Percentiles rank a stretch among this genome's conserved stretches.
Conservation (phyloP, 2,329 filamentous ascomycete genomes). For the Corniculantispora saksenae region DNA sequence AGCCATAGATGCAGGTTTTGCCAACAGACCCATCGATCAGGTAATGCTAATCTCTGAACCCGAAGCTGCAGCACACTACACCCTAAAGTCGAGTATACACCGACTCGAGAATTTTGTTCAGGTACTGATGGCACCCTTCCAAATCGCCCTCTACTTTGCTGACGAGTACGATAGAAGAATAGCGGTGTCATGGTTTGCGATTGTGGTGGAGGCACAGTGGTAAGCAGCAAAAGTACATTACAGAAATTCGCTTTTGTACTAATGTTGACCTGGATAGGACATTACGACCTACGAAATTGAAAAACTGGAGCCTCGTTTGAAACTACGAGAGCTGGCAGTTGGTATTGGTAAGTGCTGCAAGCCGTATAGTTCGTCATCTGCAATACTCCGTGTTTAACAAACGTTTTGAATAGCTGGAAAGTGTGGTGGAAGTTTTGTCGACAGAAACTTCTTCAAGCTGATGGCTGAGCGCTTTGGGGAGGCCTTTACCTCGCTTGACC, state of each 20-base stretch:
- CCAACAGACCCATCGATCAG: not conserved
- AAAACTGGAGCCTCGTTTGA: not conserved
- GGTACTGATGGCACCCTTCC: slow-evolving; percentile 14
- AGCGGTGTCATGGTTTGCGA: slow-evolving; percentile 7
- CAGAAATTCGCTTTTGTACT: too few relatives aligned
- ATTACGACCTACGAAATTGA: slow-evolving; percentile 9
- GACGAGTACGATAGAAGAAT: not conserved
- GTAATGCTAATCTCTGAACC: slow-evolving; percentile 22
- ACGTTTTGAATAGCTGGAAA: slow-evolving; percentile 10
- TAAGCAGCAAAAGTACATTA: too few relatives aligned
- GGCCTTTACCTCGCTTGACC: slow-evolving; percentile 9
- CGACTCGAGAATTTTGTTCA: slow-evolving; percentile 52
- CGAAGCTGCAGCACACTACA: slow-evolving; percentile 19
- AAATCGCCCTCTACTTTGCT: too few relatives aligned
- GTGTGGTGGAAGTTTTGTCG: slow-evolving; percentile 21
- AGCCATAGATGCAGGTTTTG: slow-evolving; percentile 1
- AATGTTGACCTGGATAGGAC: not conserved
- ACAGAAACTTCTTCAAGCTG: slow-evolving; percentile 21
- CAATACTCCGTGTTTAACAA: too few relatives aligned
- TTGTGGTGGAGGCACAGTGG: slow-evolving; percentile 13
- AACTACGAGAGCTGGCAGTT: not conserved
- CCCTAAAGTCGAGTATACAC: slow-evolving; percentile 14
- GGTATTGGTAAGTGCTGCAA: slow-evolving; percentile 1
- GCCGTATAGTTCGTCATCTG: too few relatives aligned
- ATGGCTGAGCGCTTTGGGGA: slow-evolving; percentile 20